These are phyloP conservation scores for Themeda triandra DNA, from an alignment of 176 grass and related monocot genomes.

Conservation along the genomic window DNA sequence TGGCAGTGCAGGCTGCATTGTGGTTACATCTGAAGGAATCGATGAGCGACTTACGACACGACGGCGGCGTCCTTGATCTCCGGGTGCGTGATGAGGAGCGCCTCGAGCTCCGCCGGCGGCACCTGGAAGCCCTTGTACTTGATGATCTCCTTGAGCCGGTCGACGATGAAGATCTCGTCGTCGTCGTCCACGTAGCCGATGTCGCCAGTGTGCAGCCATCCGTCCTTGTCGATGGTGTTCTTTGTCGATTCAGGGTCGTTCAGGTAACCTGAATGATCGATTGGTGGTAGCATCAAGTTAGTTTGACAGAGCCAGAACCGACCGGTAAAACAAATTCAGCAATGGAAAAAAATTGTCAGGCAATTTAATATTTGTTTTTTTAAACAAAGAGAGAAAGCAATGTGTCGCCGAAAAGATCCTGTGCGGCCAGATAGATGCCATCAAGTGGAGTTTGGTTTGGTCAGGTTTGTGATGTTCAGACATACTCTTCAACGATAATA, in stretches of 20 bases:
- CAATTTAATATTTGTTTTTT: neutral
- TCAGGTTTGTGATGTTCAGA: conserved; percentile 1
- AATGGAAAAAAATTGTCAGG: neutral
- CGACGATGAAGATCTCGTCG: conserved; percentile 97
- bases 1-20: neutral
- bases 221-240: conserved; percentile 85
- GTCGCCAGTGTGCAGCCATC: conserved; percentile 95
- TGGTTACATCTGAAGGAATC: neutral
- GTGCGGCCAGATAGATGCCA: neutral
- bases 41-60: conserved; percentile 54
- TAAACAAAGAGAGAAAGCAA: neutral
- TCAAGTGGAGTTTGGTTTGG: neutral
- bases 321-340: neutral
- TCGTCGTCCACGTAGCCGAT: conserved; percentile 81
- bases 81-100: conserved; percentile 77
- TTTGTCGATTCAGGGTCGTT: conserved; percentile 76
- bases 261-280: conserved; percentile 59
- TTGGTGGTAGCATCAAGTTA: neutral
- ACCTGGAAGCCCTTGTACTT: conserved; percentile 99
- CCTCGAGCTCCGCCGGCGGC: conserved; percentile 80
- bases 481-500: neutral
- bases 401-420: neutral
- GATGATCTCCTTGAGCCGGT: conserved; percentile 97
- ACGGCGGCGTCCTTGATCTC: conserved; percentile 82
- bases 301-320: neutral